Base-by-base conservation (phyloP, 371 early-diverging fungal species). In the Vairimorpha necatrix region DNA sequence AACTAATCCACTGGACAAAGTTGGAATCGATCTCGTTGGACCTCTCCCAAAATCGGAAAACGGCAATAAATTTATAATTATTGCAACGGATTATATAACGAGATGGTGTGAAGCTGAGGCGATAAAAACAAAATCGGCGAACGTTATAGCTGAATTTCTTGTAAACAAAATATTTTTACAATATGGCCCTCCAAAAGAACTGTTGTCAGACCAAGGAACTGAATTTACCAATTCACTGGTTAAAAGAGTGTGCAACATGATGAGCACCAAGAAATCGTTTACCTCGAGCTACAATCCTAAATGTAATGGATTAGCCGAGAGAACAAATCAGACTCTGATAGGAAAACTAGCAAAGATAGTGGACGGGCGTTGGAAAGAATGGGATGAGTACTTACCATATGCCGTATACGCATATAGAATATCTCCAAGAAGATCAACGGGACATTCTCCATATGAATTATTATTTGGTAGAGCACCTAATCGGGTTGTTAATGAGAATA, bases 1-100 rank as follows among this genome's bases (percentile, higher is more conserved):
- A 42, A 67, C 3, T 11, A 28, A 32, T 26, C 11, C 0, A 75
- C 80, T 0, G 86, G 86, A 70, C 48, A 81, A 3, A 22, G 74
- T 6, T 82, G 82, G 78, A 0, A 47, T 86, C 0, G 85, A 87
- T 30, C 81, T 83, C 36, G 74, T 87, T 39, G 85, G 85, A 16
- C 80, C 67, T 0, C 66, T 84, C 13, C 80, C 79, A 0, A 33
- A 47, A 6, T 79, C 82, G 0, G 24, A 65, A 11, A 6, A 56
- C 0, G 80, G 80, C 0, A 86, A 87, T 69, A 72, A 46, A 2
- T 86, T 79, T 77, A 84, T 88, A 6, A 33, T 87, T 0, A 77
- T 82, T 0, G 87, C 85, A 2, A 80, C 85, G 36, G 88, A 88
- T 53, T 69, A 82, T 48, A 65, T 75, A 0, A 85, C 85, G 0